A percentile compares a stretch with the other conserved stretches of the same genome.
phyloP scores from a whole-genome alignment of 2,329 filamentous ascomycete species.

The Thielaviopsis populi region DNA sequence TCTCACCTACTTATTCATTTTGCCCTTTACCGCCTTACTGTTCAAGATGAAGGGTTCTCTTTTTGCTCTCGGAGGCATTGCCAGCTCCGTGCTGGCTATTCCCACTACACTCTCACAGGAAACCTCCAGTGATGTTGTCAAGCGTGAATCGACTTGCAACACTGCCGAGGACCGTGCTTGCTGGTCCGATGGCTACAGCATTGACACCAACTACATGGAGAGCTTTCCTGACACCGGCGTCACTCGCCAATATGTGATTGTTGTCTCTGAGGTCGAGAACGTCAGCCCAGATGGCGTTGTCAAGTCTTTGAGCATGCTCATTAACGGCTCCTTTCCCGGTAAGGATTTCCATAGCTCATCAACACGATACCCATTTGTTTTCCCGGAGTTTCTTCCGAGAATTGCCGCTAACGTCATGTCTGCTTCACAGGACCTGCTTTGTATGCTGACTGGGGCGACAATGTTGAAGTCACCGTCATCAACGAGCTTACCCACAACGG shows the following conservation, averaged over 20 bases:
- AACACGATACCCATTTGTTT: neutral
- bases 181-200: conserved; percentile 22
- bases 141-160: conserved; percentile 19
- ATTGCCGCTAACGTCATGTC: conserved; percentile 1
- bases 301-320: conserved; percentile 20
- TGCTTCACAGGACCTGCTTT: conserved; percentile 14
- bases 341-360: neutral
- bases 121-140: conserved; percentile 21
- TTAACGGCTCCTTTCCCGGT: conserved; percentile 20
- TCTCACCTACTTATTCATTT: neutral
- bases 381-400: neutral
- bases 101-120: conserved; percentile 8
- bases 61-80: conserved; percentile 8
- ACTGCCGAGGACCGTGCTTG: conserved; percentile 20
- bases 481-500: conserved; percentile 43
- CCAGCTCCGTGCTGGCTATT: conserved; percentile 11
- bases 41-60: conserved; percentile 15
- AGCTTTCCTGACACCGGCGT: conserved; percentile 23
- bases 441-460: conserved; percentile 33
- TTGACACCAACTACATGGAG: conserved; percentile 22
- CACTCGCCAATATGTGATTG: conserved; percentile 18
- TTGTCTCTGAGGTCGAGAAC: conserved; percentile 17
- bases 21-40: conserved; percentile 6
- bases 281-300: conserved; percentile 17
- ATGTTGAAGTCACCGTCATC: conserved; percentile 43